Evolutionary conservation across 768 basidiomycete species (phyloP).

Genomic region (Suillus subalutaceus): DNA sequence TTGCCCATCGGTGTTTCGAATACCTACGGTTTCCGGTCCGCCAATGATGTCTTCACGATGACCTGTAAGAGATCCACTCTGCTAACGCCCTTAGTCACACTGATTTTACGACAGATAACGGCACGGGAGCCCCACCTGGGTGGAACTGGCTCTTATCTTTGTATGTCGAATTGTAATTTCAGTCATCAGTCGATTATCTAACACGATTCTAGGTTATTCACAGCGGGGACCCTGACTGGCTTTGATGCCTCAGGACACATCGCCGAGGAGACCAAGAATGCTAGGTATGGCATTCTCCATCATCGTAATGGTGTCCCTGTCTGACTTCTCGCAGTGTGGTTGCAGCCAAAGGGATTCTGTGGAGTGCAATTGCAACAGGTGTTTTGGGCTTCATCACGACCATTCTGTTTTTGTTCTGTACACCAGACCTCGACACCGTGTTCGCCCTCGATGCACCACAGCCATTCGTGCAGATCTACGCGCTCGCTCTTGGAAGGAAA

Average conservation of each 20-base stretch:
- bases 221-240: slow-evolving; percentile 85
- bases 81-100: slow-evolving; percentile 5
- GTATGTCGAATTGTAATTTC: slow-evolving; percentile 42
- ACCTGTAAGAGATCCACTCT: slow-evolving; percentile 64
- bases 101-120: slow-evolving; percentile 62
- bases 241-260: slow-evolving; percentile 91
- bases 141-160: slow-evolving; percentile 95
- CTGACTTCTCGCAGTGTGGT: slow-evolving; percentile 50
- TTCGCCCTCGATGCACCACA: slow-evolving; percentile 84
- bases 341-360: slow-evolving; percentile 83
- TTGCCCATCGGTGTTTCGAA: slow-evolving; percentile 87
- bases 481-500: slow-evolving; percentile 77
- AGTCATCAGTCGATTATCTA: neutral
- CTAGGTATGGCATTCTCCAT: slow-evolving; percentile 43
- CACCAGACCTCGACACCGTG: slow-evolving; percentile 73
- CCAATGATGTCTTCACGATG: slow-evolving; percentile 81
- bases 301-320: neutral
- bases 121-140: slow-evolving; percentile 80
- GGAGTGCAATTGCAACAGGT: slow-evolving; percentile 76
- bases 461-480: slow-evolving; percentile 89
- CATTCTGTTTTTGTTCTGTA: slow-evolving; percentile 84
- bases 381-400: slow-evolving; percentile 77
- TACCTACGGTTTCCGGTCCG: slow-evolving; percentile 87
- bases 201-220: slow-evolving; percentile 76
- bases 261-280: slow-evolving; percentile 87